phyloP scores from a whole-genome alignment of 78 protist genomes.

The Polysphondylium violaceum region DNA sequence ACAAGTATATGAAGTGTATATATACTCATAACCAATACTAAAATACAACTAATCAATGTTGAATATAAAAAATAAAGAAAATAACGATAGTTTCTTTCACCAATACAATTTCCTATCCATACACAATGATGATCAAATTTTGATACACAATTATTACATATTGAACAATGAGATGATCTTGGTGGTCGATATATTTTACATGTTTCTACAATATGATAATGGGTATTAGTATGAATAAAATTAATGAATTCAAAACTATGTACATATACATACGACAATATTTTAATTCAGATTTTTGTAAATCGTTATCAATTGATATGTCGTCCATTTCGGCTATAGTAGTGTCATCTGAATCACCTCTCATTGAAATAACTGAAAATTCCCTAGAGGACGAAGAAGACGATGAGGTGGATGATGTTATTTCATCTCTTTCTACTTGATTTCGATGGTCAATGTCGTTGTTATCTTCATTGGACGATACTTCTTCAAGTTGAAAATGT shows the following conservation, averaged over 20 bases:
- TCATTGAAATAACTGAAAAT: too few relatives aligned
- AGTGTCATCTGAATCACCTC: too few relatives aligned
- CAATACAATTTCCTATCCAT: conserved; percentile 88
- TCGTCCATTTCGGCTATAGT: too few relatives aligned
- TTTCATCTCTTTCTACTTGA: too few relatives aligned
- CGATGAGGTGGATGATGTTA: too few relatives aligned
- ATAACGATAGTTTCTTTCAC: conserved; percentile 19
- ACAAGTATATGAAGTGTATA: too few relatives aligned
- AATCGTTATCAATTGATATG: background rate
- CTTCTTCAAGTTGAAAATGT: too few relatives aligned
- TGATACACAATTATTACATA: conserved; percentile 72
- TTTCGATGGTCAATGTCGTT: too few relatives aligned
- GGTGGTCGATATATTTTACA: conserved; percentile 82
- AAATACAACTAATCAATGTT: background rate
- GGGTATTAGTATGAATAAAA: background rate
- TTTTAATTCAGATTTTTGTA: background rate
- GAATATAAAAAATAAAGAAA: conserved; percentile 1
- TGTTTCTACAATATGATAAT: conserved; percentile 20
- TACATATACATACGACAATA: conserved; percentile 30
- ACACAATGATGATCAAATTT: conserved; percentile 91
- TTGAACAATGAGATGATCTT: conserved; percentile 83
- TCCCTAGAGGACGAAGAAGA: too few relatives aligned
- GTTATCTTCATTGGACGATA: too few relatives aligned
- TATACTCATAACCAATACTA: conserved; percentile 6
- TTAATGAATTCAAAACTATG: too few relatives aligned